Evolutionary conservation across 1,139 yeast genomes (phyloP).

Genomic region (Hansenula lynferdii): DNA sequence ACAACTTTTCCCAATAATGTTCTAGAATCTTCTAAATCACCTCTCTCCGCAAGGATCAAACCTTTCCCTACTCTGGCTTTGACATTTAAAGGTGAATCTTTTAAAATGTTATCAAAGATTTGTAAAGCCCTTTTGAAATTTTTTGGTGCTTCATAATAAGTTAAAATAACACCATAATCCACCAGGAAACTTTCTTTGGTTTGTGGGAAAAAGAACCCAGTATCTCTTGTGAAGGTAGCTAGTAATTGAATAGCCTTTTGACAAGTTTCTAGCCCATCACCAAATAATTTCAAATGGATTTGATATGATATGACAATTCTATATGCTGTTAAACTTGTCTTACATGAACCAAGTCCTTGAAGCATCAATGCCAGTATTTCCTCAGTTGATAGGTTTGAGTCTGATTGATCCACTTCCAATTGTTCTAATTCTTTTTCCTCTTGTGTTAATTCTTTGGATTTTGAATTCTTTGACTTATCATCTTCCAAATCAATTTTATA

Average conservation of each 20-base stretch:
- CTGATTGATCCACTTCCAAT: conserved; percentile 19
- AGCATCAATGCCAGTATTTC: conserved; percentile 23
- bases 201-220: conserved; percentile 43
- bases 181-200: conserved; percentile 60
- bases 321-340: conserved; percentile 54
- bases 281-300: conserved; percentile 59
- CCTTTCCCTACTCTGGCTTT: conserved; percentile 82
- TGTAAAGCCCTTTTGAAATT: conserved; percentile 72
- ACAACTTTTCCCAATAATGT: conserved; percentile 47
- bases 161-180: conserved; percentile 69
- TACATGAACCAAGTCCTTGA: conserved; percentile 21
- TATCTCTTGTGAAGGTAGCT: conserved; percentile 41
- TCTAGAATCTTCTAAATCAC: conserved; percentile 50
- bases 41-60: conserved; percentile 64
- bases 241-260: conserved; percentile 56
- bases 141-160: conserved; percentile 87
- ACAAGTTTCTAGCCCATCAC: conserved; percentile 55
- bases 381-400: conserved; percentile 18
- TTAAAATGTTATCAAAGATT: conserved; percentile 60
- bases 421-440: conserved; percentile 18
- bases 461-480: conserved; percentile 23
- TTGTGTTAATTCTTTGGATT: conserved; percentile 14
- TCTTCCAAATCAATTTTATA: conserved; percentile 24
- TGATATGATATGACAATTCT: conserved; percentile 62
- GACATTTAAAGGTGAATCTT: conserved; percentile 43